A percentile compares a stretch with the other conserved stretches of the same genome.
These are phyloP conservation scores for Raffaelea albimanens DNA, from an alignment of 2,329 filamentous ascomycete species.

Conservation along the genomic window DNA sequence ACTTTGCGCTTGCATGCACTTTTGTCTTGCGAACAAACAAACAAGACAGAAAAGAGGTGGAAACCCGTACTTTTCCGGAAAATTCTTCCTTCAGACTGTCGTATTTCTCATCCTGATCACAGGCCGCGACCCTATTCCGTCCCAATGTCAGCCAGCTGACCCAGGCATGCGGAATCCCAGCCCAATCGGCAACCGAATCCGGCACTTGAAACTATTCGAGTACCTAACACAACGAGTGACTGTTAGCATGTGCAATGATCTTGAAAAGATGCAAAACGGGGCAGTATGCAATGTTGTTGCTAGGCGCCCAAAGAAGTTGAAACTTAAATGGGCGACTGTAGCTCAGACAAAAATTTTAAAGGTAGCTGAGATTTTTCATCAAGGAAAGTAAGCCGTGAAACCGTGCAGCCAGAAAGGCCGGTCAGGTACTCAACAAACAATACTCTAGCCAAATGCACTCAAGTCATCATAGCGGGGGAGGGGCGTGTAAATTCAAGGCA, in stretches of 20 bases:
- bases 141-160: constrained; percentile 4
- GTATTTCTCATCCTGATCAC: constrained; percentile 85
- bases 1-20: not conserved
- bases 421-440: constrained; percentile 53
- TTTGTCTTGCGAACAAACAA: constrained; percentile 20
- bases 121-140: constrained; percentile 72
- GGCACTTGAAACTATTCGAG: constrained; percentile 8
- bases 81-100: constrained; percentile 75
- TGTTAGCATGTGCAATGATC: too few relatives aligned
- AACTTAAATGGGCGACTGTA: too few relatives aligned
- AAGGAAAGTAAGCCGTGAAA: constrained; percentile 62
- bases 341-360: constrained; percentile 78
- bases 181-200: constrained; percentile 1
- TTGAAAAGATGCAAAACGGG: too few relatives aligned
- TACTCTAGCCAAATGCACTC: constrained; percentile 99
- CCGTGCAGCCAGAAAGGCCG: constrained; percentile 67
- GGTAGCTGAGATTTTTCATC: constrained; percentile 99
- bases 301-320: too few relatives aligned
- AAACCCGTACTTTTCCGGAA: constrained; percentile 63
- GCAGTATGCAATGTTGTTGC: too few relatives aligned
- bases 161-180: not conserved
- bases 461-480: constrained; percentile 74
- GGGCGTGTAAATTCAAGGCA: not conserved
- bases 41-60: constrained; percentile 2
- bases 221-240: not conserved